phyloP scores from a whole-genome alignment of 345 rosid genomes.

The Noccaea bulbosa region DNA sequence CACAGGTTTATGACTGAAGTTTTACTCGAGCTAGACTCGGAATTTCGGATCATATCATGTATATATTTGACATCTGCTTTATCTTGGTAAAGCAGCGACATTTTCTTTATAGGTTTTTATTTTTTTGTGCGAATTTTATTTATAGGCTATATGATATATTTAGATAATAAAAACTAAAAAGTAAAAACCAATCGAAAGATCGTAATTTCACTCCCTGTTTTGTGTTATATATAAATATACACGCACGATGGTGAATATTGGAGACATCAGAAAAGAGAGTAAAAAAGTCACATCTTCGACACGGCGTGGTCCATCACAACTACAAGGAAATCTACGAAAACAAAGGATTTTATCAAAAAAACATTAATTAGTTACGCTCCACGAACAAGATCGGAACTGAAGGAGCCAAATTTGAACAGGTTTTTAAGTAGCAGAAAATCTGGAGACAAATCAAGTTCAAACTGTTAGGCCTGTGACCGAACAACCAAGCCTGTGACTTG shows the following conservation, averaged over 20 bases:
- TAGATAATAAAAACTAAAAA: background rate
- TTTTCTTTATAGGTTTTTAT: background rate
- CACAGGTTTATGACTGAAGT: slow-evolving; percentile 19
- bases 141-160: background rate
- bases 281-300: slow-evolving; percentile 62
- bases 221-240: slow-evolving; percentile 8
- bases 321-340: slow-evolving; percentile 71
- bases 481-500: too few species aligned
- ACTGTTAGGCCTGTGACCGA: too few species aligned
- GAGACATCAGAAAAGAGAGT: slow-evolving; percentile 4
- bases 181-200: background rate
- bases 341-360: background rate
- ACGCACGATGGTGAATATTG: slow-evolving; percentile 4
- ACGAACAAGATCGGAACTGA: background rate
- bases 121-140: background rate
- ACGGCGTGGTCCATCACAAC: slow-evolving; percentile 75
- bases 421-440: background rate
- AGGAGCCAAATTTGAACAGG: background rate
- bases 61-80: background rate
- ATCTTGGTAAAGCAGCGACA: background rate
- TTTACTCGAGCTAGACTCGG: background rate
- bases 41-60: background rate
- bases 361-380: background rate
- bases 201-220: background rate
- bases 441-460: too few species aligned